Conservation (phyloP, 1,139 yeast genomes). For the Saccharomyces uvarum region DNA sequence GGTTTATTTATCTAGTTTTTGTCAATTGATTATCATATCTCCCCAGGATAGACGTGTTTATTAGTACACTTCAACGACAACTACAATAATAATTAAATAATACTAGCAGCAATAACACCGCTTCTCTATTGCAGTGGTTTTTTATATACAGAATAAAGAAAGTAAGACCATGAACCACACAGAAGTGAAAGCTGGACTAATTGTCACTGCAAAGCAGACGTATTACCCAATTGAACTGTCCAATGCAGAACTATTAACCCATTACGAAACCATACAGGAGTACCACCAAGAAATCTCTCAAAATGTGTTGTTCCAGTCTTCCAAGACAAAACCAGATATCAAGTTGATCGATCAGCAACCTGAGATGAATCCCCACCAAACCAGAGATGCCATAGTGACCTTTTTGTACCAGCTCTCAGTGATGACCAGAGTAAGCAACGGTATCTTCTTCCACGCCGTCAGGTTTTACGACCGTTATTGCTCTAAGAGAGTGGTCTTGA, state of each 20-base stretch:
- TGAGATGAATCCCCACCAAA: slow-evolving; percentile 84
- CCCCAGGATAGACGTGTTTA: background rate
- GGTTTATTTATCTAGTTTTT: background rate
- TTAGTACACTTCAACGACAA: background rate
- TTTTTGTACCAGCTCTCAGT: slow-evolving; percentile 52
- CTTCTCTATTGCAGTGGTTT: background rate
- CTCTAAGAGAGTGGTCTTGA: slow-evolving; percentile 83
- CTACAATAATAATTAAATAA: background rate
- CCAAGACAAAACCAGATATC: slow-evolving; percentile 42
- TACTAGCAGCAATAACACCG: background rate
- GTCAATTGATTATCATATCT: background rate
- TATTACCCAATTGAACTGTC: slow-evolving; percentile 46
- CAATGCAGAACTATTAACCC: slow-evolving; percentile 43
- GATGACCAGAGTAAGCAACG: slow-evolving; percentile 64
- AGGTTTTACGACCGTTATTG: slow-evolving; percentile 76
- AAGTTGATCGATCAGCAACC: slow-evolving; percentile 83
- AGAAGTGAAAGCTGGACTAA: slow-evolving; percentile 24
- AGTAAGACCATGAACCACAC: background rate
- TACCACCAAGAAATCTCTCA: slow-evolving; percentile 47
- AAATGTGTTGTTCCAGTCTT: slow-evolving; percentile 35
- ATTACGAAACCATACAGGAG: slow-evolving; percentile 42
- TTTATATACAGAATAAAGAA: background rate
- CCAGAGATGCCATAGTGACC: slow-evolving; percentile 50
- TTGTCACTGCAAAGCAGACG: slow-evolving; percentile 34
- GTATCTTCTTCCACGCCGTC: slow-evolving; percentile 72